A percentile compares a stretch with the other conserved stretches of the same genome.
phyloP scores from a whole-genome alignment of 768 basidiomycete genomes.

The Termitomyces sp. region DNA sequence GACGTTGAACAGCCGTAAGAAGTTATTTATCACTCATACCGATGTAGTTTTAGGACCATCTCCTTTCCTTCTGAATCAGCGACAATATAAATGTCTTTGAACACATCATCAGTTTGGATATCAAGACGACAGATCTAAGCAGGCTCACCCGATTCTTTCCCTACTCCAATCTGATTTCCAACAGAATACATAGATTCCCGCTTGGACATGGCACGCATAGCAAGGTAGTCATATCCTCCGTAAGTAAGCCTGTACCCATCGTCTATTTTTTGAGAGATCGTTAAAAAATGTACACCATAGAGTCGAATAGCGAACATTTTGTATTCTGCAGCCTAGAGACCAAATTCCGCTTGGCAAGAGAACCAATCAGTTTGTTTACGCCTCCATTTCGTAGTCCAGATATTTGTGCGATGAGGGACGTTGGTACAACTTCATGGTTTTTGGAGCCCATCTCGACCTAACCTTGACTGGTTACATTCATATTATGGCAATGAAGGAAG shows the following conservation, averaged over 20 bases:
- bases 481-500: neutral
- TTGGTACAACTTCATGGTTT: conserved; percentile 95
- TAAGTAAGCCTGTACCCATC: conserved; percentile 97
- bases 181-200: conserved; percentile 85
- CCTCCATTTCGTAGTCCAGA: conserved; percentile 91
- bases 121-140: neutral
- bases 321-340: conserved; percentile 87
- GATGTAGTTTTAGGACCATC: conserved; percentile 90
- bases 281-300: neutral
- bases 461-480: conserved; percentile 2
- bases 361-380: conserved; percentile 88
- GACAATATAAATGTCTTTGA: conserved; percentile 81
- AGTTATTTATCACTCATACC: conserved; percentile 39
- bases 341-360: conserved; percentile 86
- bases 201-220: conserved; percentile 89
- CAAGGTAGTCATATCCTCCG: conserved; percentile 96
- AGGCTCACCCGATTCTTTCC: conserved; percentile 86
- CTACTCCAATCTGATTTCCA: conserved; percentile 97
- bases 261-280: conserved; percentile 44
- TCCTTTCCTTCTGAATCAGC: conserved; percentile 80
- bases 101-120: neutral
- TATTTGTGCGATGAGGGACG: conserved; percentile 82
- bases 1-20: neutral
- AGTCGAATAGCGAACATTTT: conserved; percentile 56
- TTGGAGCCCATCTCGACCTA: conserved; percentile 98